A percentile compares a stretch with the other conserved stretches of the same genome.
Conservation (phyloP, 331 rosid genomes). For the Dryas integrifolia region DNA sequence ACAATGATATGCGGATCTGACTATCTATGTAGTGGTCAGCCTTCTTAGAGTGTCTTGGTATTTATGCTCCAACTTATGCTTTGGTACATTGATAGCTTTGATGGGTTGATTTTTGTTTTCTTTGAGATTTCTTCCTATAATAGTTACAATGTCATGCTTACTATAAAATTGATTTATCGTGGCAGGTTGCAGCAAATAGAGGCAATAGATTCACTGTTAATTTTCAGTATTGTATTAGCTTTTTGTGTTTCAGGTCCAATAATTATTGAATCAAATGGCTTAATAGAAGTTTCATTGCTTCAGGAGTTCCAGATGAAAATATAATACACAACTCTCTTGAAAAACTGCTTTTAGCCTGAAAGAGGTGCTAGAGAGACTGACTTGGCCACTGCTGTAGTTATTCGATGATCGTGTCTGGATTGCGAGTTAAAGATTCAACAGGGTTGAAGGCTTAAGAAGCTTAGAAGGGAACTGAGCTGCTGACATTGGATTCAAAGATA, state of each 20-base stretch:
- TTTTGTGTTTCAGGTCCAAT: not conserved
- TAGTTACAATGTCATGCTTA: not conserved
- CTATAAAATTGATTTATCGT: not conserved
- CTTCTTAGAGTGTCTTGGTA: not conserved
- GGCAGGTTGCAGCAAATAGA: not conserved
- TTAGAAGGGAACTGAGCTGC: not conserved
- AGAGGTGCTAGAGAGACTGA: not conserved
- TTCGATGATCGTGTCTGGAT: not conserved
- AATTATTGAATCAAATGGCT: not conserved
- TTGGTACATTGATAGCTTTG: not conserved
- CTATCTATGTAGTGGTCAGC: not conserved
- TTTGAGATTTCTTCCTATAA: not conserved
- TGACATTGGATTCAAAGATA: not conserved
- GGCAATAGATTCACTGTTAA: not conserved
- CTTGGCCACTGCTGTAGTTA: not conserved
- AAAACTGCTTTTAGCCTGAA: slow-evolving; percentile 5
- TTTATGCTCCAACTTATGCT: not conserved
- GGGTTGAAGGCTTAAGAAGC: not conserved
- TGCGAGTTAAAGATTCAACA: not conserved
- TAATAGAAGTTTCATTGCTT: not conserved
- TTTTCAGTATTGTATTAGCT: not conserved
- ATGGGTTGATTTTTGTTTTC: not conserved
- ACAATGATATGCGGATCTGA: not conserved
- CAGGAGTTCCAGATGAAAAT: not conserved
- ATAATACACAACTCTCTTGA: not conserved